phyloP scores from a whole-genome alignment of 257 asterid genomes.

The Nyctanthes arbortristis region DNA sequence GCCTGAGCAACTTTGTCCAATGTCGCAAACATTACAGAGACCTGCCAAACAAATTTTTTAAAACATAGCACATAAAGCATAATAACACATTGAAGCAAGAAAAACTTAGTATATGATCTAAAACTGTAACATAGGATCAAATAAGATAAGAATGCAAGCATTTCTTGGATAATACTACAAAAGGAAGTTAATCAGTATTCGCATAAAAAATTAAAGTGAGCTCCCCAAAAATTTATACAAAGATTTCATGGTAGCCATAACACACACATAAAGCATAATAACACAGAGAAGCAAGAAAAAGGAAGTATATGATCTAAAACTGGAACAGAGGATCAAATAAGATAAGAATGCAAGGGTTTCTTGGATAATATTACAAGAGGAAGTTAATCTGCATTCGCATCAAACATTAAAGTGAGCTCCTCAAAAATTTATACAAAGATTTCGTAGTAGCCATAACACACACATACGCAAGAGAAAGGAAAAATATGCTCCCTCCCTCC shows the following conservation, averaged over 20 bases:
- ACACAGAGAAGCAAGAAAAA: background rate
- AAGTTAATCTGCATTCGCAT: background rate
- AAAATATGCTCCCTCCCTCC: too few species aligned
- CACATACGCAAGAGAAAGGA: too few species aligned
- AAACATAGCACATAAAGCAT: conserved; percentile 23
- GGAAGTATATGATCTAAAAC: background rate
- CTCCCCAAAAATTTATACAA: too few species aligned
- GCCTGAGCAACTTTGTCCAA: conserved; percentile 91
- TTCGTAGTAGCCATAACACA: too few species aligned
- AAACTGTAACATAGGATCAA: background rate
- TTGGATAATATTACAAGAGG: background rate
- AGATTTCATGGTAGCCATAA: too few species aligned
- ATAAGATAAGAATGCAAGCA: background rate
- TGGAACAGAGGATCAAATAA: background rate
- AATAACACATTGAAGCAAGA: conserved; percentile 15
- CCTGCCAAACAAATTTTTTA: conserved; percentile 55
- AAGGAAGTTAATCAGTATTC: too few species aligned
- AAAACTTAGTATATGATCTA: background rate
- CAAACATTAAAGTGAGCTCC: too few species aligned
- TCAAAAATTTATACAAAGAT: too few species aligned
- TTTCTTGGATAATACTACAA: background rate
- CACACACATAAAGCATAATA: too few species aligned
- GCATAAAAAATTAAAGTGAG: too few species aligned
- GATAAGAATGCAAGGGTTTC: background rate
- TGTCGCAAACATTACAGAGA: conserved; percentile 92